A percentile compares a stretch with the other conserved stretches of the same genome.
Evolutionary conservation across 2,329 filamentous ascomycete species (phyloP).

Genomic region (Mollisiaceae sp.): DNA sequence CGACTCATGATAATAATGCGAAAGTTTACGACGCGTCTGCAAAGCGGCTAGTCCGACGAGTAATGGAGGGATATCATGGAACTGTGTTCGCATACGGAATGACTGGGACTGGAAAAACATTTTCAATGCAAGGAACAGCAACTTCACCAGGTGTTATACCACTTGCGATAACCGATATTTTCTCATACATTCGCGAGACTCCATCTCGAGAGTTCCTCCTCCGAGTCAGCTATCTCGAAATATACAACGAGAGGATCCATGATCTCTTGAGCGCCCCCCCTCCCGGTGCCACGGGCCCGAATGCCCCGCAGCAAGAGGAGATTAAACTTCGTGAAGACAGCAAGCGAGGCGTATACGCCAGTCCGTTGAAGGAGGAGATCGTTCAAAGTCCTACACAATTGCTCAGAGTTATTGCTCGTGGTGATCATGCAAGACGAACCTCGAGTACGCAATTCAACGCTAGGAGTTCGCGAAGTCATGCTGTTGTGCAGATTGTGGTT

Average conservation of each 20-base stretch:
- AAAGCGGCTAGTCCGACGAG: conserved; percentile 90
- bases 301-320: conserved; percentile 74
- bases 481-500: conserved; percentile 97
- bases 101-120: conserved; percentile 98
- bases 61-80: conserved; percentile 99
- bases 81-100: conserved; percentile 99
- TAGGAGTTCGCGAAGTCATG: conserved; percentile 95
- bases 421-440: conserved; percentile 87
- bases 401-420: conserved; percentile 89
- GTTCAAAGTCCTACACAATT: conserved; percentile 97
- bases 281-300: conserved; percentile 57
- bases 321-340: conserved; percentile 97
- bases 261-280: conserved; percentile 83
- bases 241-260: conserved; percentile 98
- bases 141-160: conserved; percentile 96
- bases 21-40: conserved; percentile 94
- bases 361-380: conserved; percentile 95
- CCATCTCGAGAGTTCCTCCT: conserved; percentile 92
- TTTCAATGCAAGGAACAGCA: conserved; percentile 98
- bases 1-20: conserved; percentile 90
- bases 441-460: conserved; percentile 97
- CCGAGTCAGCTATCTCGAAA: conserved; percentile 96
- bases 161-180: conserved; percentile 96
- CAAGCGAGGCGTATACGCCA: conserved; percentile 95
- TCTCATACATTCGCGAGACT: conserved; percentile 97